A percentile compares a stretch with the other conserved stretches of the same genome.
These are phyloP conservation scores for Mortierella alpina DNA, from an alignment of 192 early-diverging fungal species.

Conservation along the genomic window DNA sequence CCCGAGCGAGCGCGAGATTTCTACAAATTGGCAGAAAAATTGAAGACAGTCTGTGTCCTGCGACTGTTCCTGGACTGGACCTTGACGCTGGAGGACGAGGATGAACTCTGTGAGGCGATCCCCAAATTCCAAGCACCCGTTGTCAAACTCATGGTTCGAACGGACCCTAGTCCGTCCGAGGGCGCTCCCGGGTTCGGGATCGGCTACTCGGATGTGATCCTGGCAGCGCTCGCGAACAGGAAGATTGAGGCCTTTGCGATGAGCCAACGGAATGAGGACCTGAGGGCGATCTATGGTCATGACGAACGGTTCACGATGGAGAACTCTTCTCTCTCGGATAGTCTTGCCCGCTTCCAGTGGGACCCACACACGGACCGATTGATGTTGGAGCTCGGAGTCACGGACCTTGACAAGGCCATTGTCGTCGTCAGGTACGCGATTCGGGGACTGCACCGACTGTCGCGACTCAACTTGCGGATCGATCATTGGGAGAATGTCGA, in stretches of 20 bases:
- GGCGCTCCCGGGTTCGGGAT: constrained; percentile 11
- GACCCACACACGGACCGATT: background rate
- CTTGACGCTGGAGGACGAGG: constrained; percentile 21
- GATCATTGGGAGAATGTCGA: constrained; percentile 15
- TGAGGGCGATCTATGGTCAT: too few relatives aligned
- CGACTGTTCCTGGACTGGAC: constrained; percentile 37
- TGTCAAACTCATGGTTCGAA: constrained; percentile 9
- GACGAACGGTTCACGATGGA: too few relatives aligned
- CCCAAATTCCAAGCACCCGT: constrained; percentile 9
- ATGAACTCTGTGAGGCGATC: constrained; percentile 16
- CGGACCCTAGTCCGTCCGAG: background rate
- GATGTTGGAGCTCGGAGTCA: constrained; percentile 2
- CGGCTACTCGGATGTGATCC: constrained; percentile 9
- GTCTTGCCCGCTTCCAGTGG: constrained; percentile 10
- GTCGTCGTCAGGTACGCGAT: background rate
- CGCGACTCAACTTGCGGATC: constrained; percentile 15
- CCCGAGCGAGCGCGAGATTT: constrained; percentile 9
- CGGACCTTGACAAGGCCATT: constrained; percentile 18
- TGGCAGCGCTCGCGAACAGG: constrained; percentile 21
- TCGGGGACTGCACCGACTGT: constrained; percentile 21
- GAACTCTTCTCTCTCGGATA: too few relatives aligned
- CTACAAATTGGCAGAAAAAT: constrained; percentile 16
- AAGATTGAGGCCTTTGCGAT: constrained; percentile 35
- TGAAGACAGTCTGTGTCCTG: constrained; percentile 13
- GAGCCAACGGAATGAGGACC: constrained; percentile 1